phyloP scores from a whole-genome alignment of 2,329 filamentous ascomycete genomes.

The Bipolaris bicolor region DNA sequence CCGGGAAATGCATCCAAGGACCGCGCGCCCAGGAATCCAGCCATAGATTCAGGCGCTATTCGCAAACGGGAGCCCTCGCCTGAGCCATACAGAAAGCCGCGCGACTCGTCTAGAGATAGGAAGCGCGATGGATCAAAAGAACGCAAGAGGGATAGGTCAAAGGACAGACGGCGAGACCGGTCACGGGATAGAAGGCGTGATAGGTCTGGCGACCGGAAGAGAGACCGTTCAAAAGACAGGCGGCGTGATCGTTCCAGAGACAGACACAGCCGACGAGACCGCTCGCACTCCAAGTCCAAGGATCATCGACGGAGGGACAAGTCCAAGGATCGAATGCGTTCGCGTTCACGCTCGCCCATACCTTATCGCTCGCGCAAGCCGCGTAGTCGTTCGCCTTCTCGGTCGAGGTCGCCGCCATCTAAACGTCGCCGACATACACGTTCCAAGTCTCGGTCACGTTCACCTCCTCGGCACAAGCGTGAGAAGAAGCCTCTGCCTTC shows the following conservation, averaged over 20 bases:
- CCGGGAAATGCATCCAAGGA: constrained; percentile 21
- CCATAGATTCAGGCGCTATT: constrained; percentile 16
- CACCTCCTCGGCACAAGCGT: constrained; percentile 51
- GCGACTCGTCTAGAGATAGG: constrained; percentile 23
- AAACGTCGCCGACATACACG: constrained; percentile 46
- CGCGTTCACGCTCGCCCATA: constrained; percentile 37
- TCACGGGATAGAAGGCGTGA: constrained; percentile 26
- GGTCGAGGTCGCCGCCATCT: constrained; percentile 34
- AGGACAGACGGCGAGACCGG: constrained; percentile 20
- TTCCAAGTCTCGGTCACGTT: constrained; percentile 44
- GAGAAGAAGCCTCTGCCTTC: constrained; percentile 53
- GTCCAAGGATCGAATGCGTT: constrained; percentile 24
- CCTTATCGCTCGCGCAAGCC: constrained; percentile 32
- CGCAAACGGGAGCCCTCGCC: constrained; percentile 30
- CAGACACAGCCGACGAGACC: constrained; percentile 19
- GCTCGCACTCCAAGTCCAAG: constrained; percentile 26
- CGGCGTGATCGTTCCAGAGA: constrained; percentile 27
- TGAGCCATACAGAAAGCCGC: constrained; percentile 38
- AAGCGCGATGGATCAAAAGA: constrained; percentile 21
- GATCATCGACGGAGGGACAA: constrained; percentile 25
- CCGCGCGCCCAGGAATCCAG: constrained; percentile 20
- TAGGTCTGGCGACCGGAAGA: constrained; percentile 21
- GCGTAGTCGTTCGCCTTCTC: constrained; percentile 35
- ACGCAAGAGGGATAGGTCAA: constrained; percentile 18
- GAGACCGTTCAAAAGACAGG: constrained; percentile 23